phyloP scores from a whole-genome alignment of 495 filamentous ascomycete species.

The Xanthoparmelia taractica region DNA sequence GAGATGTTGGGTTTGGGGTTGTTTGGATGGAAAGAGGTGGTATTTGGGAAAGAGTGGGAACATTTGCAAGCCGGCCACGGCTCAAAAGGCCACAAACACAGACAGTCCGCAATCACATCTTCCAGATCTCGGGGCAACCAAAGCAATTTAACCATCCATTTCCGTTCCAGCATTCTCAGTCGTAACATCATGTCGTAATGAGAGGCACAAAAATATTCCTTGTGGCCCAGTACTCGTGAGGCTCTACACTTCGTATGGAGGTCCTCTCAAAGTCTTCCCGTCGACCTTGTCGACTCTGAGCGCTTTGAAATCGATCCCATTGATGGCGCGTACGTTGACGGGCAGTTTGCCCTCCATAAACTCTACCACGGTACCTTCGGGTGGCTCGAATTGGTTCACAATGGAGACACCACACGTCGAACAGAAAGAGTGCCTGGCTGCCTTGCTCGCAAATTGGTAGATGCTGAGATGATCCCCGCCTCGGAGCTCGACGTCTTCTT shows the following conservation, averaged over 20 bases:
- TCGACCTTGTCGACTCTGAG: not conserved
- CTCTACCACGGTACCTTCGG: not conserved
- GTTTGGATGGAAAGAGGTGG: not conserved
- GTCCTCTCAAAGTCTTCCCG: not conserved
- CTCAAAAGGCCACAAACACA: not conserved
- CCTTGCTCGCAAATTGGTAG: not conserved
- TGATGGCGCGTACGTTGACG: slow-evolving; percentile 2
- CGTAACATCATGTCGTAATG: not conserved
- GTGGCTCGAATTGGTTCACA: not conserved
- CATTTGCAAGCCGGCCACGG: not conserved
- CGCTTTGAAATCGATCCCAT: slow-evolving; percentile 1
- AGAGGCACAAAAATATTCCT: not conserved
- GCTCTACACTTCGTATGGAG: not conserved
- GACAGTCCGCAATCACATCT: not conserved
- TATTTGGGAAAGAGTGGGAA: not conserved
- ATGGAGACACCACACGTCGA: slow-evolving; percentile 9
- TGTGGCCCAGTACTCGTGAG: not conserved
- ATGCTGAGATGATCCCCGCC: not conserved
- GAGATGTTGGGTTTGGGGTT: no score
- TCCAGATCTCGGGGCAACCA: not conserved
- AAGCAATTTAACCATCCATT: not conserved
- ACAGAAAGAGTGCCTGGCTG: slow-evolving; percentile 4
- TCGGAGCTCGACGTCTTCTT: not conserved
- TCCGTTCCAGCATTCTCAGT: not conserved
- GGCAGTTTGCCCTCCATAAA: not conserved